A percentile compares a stretch with the other conserved stretches of the same genome.
Conservation (phyloP, 2,329 filamentous ascomycete genomes). For the Fusarium begoniae region DNA sequence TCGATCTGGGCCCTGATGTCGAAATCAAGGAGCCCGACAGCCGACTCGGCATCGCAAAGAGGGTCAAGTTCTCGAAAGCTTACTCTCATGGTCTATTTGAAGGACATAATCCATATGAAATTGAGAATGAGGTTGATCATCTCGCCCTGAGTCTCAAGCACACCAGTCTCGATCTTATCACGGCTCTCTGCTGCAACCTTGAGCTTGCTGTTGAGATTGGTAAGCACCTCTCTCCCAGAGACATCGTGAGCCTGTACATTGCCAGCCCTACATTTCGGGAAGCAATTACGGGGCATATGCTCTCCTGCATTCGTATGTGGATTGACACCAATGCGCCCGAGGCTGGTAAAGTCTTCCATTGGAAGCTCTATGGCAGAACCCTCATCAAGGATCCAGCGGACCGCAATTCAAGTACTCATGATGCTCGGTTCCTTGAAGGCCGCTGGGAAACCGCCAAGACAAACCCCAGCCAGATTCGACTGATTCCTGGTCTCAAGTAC, state of each 20-base stretch:
- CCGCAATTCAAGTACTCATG: conserved; percentile 47
- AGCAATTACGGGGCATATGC: conserved; percentile 67
- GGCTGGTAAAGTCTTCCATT: conserved; percentile 67
- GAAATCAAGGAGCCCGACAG: conserved; percentile 10
- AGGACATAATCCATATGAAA: conserved; percentile 43
- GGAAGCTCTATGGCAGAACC: conserved; percentile 64
- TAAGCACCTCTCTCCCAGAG: conserved; percentile 61
- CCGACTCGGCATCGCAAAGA: conserved; percentile 29
- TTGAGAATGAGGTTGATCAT: conserved; percentile 16
- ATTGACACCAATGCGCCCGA: conserved; percentile 63
- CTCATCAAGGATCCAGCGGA: conserved; percentile 69
- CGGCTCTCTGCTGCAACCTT: conserved; percentile 53
- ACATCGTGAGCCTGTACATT: conserved; percentile 71
- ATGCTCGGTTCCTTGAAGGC: conserved; percentile 5
- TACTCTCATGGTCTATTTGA: conserved; percentile 44
- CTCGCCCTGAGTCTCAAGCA: conserved; percentile 35
- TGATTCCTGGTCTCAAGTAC: conserved; percentile 72
- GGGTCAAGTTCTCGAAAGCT: conserved; percentile 43
- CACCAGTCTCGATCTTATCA: conserved; percentile 54
- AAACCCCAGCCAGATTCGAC: conserved; percentile 49
- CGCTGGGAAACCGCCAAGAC: conserved; percentile 3
- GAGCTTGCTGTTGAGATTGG: conserved; percentile 66
- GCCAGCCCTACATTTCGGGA: conserved; percentile 70
- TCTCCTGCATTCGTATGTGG: conserved; percentile 66
- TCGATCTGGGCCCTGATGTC: conserved; percentile 5